Base-by-base conservation (phyloP, 306 rosid genomes). In the Cajanus cajan region DNA sequence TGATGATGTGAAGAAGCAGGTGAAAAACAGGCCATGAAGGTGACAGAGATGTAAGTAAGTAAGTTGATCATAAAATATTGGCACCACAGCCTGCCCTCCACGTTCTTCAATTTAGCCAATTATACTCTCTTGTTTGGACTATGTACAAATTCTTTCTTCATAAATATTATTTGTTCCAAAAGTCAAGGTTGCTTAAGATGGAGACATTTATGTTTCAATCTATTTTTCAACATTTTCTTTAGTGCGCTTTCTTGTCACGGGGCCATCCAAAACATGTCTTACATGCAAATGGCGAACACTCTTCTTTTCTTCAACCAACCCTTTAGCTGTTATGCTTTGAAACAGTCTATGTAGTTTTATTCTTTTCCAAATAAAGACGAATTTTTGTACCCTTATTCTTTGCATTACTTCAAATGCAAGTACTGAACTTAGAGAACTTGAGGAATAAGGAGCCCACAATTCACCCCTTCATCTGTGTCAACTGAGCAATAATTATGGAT, bases 221-320 rank as follows among this genome's bases (percentile, higher is more conserved):
- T 68, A 63, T 80, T 65, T 84, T 87, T 82, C 77, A 77, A 82
- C 81, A 73, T 71, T 77, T 86, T 72, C 62, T 77, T 81, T 73
- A 80, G 82, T 81, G 89, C 87, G 85, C 82, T 86, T 86, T 85
- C 89, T 67, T 84, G 77, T 87, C 90, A 79, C 80, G 88, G 87
- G 83, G 13, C 87, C 91, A 73, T 45, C 78, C 34, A 81, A 77
- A 77, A 81, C 52, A 89, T 83, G 93, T 89, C 93, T 87, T 89
- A 85, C 59, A 87, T 87, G 89, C 82, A 81, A 81, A 74, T 89
- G 80, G 71, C 70, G 7, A 83, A 82, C 81, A 77, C 9, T 67
- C 15, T 22, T 70, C 81, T 77, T 82, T 86, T 78, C 50, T 67
- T 68, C 31, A 62, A 58, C 80, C 63, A 18, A 67, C 75, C 47